Evolutionary conservation across 129 eudicot species (phyloP).

Genomic region (Deinandra increscens): DNA sequence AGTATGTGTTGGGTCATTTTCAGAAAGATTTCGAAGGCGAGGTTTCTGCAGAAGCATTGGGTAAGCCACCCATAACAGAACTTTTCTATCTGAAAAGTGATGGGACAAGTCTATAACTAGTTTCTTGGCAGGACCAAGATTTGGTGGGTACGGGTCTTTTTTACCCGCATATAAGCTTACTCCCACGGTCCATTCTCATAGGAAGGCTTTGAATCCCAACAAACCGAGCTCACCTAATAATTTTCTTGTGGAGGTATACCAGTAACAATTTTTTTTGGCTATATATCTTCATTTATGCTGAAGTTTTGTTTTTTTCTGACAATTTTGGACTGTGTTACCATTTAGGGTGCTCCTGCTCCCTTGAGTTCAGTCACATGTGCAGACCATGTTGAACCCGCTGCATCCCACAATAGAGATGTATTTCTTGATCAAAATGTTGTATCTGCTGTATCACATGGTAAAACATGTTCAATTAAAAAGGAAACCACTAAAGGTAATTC

Average conservation of each 20-base stretch:
- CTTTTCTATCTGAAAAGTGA: slow-evolving; percentile 19
- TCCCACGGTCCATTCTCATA: slow-evolving; percentile 42
- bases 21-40: slow-evolving; percentile 80
- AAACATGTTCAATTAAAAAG: slow-evolving; percentile 21
- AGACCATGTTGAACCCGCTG: slow-evolving; percentile 37
- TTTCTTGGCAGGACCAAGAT: slow-evolving; percentile 67
- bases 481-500: slow-evolving; percentile 33
- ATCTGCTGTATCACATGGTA: slow-evolving; percentile 33
- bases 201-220: slow-evolving; percentile 38
- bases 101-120: slow-evolving; percentile 14
- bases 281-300: slow-evolving; percentile 10
- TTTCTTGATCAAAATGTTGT: slow-evolving; percentile 12
- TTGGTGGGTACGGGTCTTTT: slow-evolving; percentile 90
- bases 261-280: neutral
- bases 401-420: neutral
- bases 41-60: slow-evolving; percentile 56
- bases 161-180: slow-evolving; percentile 60
- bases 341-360: slow-evolving; percentile 40
- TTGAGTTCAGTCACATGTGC: slow-evolving; percentile 31
- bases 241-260: slow-evolving; percentile 51
- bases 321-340: slow-evolving; percentile 37
- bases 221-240: slow-evolving; percentile 34
- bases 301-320: slow-evolving; percentile 29
- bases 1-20: slow-evolving; percentile 69
- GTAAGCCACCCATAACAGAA: slow-evolving; percentile 43